phyloP scores from a whole-genome alignment of 2,329 filamentous ascomycete species.

The Hypoxylon sp. region DNA sequence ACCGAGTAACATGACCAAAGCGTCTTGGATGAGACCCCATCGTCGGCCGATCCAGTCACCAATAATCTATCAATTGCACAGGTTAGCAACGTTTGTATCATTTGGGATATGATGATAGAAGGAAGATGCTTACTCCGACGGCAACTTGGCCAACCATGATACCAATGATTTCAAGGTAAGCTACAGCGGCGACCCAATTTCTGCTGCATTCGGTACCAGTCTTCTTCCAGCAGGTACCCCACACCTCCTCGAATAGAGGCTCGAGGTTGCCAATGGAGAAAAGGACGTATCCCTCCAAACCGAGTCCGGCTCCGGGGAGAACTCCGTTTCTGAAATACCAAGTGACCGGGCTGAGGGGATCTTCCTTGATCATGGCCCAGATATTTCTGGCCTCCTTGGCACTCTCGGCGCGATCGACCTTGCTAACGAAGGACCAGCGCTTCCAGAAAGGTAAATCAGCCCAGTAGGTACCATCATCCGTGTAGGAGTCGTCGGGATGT shows the following conservation, averaged over 20 bases:
- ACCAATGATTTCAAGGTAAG: constrained; percentile 91
- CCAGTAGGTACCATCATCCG: constrained; percentile 86
- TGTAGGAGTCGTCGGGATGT: constrained; percentile 89
- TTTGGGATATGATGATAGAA: constrained; percentile 2
- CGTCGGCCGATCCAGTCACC: constrained; percentile 85
- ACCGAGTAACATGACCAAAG: constrained; percentile 91
- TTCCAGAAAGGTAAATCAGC: constrained; percentile 79
- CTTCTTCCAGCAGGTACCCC: constrained; percentile 79
- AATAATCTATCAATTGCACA: constrained; percentile 53
- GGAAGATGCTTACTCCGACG: constrained; percentile 70
- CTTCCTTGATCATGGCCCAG: constrained; percentile 83
- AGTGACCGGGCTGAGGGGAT: constrained; percentile 82
- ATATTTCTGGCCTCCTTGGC: constrained; percentile 71
- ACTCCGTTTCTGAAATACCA: constrained; percentile 93
- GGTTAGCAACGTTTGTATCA: constrained; percentile 25
- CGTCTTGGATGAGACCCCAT: constrained; percentile 96
- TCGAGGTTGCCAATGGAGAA: constrained; percentile 96
- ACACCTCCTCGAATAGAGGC: constrained; percentile 79
- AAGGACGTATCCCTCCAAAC: constrained; percentile 93
- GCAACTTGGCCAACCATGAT: constrained; percentile 94
- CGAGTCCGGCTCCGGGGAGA: constrained; percentile 88
- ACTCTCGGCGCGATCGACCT: constrained; percentile 76
- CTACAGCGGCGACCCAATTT: constrained; percentile 84
- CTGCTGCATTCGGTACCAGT: constrained; percentile 70
- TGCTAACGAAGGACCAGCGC: constrained; percentile 77